Evolutionary conservation across 148 eudicot species (phyloP).

Genomic region (Persicaria tinctoria): DNA sequence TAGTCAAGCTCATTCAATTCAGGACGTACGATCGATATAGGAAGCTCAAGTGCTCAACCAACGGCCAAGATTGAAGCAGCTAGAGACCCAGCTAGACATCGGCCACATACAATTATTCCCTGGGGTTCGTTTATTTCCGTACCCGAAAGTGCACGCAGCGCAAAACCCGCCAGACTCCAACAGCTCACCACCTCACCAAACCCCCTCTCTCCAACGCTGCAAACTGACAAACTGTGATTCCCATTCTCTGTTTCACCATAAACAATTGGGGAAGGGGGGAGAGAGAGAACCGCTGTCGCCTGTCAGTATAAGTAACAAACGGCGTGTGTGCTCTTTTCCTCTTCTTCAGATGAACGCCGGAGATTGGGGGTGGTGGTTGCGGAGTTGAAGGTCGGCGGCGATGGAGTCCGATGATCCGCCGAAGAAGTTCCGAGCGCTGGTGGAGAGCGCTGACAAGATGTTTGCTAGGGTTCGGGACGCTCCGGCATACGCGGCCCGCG

Average conservation of each 20-base stretch:
- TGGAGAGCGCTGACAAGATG: conserved; percentile 65
- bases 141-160: conserved; percentile 4
- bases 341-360: neutral
- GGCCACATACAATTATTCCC: conserved; percentile 1
- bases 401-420: conserved; percentile 27
- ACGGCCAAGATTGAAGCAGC: neutral
- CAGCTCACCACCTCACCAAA: conserved; percentile 5
- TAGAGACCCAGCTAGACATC: neutral
- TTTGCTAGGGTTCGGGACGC: conserved; percentile 73
- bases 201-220: too few species aligned
- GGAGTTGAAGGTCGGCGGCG: neutral
- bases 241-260: too few species aligned
- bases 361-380: neutral
- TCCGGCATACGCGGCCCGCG: conserved; percentile 27
- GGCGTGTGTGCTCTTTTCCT: too few species aligned
- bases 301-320: neutral
- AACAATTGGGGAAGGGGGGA: too few species aligned
- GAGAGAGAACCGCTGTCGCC: too few species aligned
- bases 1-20: too few species aligned
- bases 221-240: too few species aligned
- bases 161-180: neutral
- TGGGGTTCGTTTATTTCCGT: neutral
- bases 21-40: too few species aligned
- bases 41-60: neutral
- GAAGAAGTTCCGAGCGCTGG: conserved; percentile 40